Percentiles rank a stretch among this genome's conserved stretches.
Evolutionary conservation across 2,329 filamentous ascomycete genomes (phyloP).

Genomic region (Fusarium concolor): DNA sequence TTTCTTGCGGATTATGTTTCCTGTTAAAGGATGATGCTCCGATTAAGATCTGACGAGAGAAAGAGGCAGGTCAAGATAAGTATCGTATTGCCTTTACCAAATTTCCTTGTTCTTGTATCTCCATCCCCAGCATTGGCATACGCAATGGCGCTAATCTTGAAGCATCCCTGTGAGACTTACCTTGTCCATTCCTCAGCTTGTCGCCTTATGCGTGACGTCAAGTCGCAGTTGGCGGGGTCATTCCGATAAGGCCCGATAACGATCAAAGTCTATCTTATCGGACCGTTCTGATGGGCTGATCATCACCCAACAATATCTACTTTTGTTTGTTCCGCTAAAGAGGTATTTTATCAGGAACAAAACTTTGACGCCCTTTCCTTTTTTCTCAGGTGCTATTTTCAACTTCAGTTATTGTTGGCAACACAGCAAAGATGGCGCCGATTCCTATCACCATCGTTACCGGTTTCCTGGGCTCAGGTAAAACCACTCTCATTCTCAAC

Average conservation of each 20-base stretch:
- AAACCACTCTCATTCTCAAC: slow-evolving; percentile 95
- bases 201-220: slow-evolving; percentile 39
- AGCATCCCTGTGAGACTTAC: slow-evolving; percentile 32
- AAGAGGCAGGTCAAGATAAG: neutral
- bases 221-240: slow-evolving; percentile 32
- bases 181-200: slow-evolving; percentile 6
- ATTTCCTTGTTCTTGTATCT: slow-evolving; percentile 28
- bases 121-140: slow-evolving; percentile 36
- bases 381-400: neutral
- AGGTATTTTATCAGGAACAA: slow-evolving; percentile 39
- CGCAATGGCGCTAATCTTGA: slow-evolving; percentile 37
- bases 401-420: neutral
- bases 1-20: slow-evolving; percentile 5
- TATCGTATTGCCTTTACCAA: slow-evolving; percentile 12
- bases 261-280: slow-evolving; percentile 42
- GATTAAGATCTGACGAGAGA: slow-evolving; percentile 1
- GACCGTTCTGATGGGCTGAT: slow-evolving; percentile 40
- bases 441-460: slow-evolving; percentile 96
- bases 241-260: slow-evolving; percentile 42
- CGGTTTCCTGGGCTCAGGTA: slow-evolving; percentile 94
- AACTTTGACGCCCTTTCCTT: slow-evolving; percentile 5
- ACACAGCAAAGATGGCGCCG: slow-evolving; percentile 64
- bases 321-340: slow-evolving; percentile 23
- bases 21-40: slow-evolving; percentile 13
- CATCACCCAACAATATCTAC: slow-evolving; percentile 17